Evolutionary conservation across 176 grass and related monocot genomes (phyloP).

Genomic region (Aegilops longissima): DNA sequence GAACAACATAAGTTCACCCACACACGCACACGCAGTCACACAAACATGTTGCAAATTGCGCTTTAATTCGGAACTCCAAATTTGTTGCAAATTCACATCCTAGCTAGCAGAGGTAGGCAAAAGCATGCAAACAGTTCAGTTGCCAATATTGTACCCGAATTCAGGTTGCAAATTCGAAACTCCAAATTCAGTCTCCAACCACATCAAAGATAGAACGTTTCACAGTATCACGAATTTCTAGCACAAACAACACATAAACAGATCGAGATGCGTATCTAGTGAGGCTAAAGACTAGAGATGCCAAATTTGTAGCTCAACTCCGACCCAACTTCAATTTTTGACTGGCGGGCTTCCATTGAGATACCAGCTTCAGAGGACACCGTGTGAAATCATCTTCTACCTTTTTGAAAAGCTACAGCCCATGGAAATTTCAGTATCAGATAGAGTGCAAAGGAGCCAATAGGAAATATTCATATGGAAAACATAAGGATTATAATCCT

Average conservation of each 20-base stretch:
- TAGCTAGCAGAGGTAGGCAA: too few species aligned
- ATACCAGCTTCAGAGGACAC: neutral
- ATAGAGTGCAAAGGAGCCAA: neutral
- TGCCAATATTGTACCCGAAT: too few species aligned
- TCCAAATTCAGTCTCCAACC: too few species aligned
- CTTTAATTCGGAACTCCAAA: too few species aligned
- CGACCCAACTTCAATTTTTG: neutral
- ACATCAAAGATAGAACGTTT: neutral
- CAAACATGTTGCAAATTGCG: too few species aligned
- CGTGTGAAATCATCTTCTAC: neutral
- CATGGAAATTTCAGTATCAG: neutral
- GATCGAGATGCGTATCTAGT: neutral
- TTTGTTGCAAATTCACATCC: too few species aligned
- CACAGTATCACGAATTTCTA: neutral
- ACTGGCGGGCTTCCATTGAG: neutral
- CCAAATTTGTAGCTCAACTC: neutral
- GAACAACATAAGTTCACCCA: too few species aligned
- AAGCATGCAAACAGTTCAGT: too few species aligned
- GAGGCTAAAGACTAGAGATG: neutral
- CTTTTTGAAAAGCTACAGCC: neutral
- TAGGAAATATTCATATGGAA: neutral
- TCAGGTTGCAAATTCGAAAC: too few species aligned
- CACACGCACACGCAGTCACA: too few species aligned
- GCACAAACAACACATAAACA: neutral
- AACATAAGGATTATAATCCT: neutral